phyloP scores from a whole-genome alignment of 2,329 filamentous ascomycete species.

The Didymella glomerata region DNA sequence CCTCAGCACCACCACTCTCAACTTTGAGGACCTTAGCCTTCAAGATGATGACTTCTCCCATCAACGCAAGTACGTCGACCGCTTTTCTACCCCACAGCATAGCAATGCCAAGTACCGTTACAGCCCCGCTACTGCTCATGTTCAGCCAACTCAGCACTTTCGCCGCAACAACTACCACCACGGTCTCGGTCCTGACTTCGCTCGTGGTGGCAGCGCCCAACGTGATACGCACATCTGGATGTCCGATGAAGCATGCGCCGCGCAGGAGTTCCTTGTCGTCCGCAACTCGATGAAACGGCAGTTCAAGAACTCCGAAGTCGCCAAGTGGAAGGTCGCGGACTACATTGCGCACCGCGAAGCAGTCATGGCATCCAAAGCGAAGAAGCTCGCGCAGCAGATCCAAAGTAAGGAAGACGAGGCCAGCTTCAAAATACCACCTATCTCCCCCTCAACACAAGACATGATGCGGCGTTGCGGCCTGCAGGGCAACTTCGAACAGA shows the following conservation, averaged over 20 bases:
- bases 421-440: conserved; percentile 1
- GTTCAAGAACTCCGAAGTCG: conserved; percentile 46
- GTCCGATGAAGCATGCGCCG: conserved; percentile 36
- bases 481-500: conserved; percentile 33
- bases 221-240: conserved; percentile 38
- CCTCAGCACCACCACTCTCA: conserved; percentile 23
- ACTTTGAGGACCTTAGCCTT: conserved; percentile 25
- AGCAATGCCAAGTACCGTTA: conserved; percentile 7
- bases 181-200: not conserved
- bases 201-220: not conserved
- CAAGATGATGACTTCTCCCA: conserved; percentile 1
- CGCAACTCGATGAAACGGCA: conserved; percentile 48
- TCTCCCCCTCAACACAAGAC: conserved; percentile 23
- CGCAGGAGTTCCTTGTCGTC: conserved; percentile 42
- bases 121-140: not conserved
- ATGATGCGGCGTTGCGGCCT: conserved; percentile 30
- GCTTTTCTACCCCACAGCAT: conserved; percentile 22
- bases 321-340: conserved; percentile 44
- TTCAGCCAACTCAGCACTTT: not conserved
- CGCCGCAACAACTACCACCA: not conserved
- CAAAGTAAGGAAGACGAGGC: conserved; percentile 25
- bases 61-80: conserved; percentile 2
- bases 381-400: conserved; percentile 25
- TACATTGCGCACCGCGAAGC: conserved; percentile 46
- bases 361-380: conserved; percentile 30